A percentile compares a stretch with the other conserved stretches of the same genome.
Conservation (phyloP, 75 land plant species). For the Gnetum montanum region DNA sequence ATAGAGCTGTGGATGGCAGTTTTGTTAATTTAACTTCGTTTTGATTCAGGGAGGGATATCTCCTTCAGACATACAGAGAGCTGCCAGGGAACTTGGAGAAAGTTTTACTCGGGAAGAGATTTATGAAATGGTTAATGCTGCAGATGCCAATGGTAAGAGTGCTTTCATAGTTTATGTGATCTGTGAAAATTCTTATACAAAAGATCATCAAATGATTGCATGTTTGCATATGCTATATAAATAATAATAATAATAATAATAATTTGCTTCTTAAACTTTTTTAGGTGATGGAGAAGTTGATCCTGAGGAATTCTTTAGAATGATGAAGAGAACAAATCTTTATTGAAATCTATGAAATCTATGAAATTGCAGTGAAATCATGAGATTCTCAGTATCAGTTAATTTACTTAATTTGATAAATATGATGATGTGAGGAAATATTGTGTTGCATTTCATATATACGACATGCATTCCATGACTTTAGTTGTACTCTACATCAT, state of each 20-base stretch:
- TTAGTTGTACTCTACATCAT: too few relatives aligned
- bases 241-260: background rate
- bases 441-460: too few relatives aligned
- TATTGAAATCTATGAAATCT: conserved; percentile 18
- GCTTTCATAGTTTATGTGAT: conserved; percentile 27
- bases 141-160: conserved; percentile 75
- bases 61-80: conserved; percentile 58
- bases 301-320: conserved; percentile 72
- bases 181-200: too few relatives aligned
- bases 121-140: conserved; percentile 86
- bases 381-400: too few relatives aligned
- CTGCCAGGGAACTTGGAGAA: conserved; percentile 81
- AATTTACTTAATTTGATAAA: too few relatives aligned
- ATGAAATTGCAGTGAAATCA: background rate
- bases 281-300: conserved; percentile 87
- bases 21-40: background rate
- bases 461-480: too few relatives aligned
- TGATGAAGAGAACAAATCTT: conserved; percentile 79
- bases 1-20: background rate
- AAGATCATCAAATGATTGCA: conserved; percentile 23
- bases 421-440: too few relatives aligned
- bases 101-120: conserved; percentile 59
- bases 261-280: background rate
- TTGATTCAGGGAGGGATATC: conserved; percentile 82
- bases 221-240: conserved; percentile 7